Conservation (phyloP, 371 early-diverging fungal genomes). For the Syncephalastrum racemosum region DNA sequence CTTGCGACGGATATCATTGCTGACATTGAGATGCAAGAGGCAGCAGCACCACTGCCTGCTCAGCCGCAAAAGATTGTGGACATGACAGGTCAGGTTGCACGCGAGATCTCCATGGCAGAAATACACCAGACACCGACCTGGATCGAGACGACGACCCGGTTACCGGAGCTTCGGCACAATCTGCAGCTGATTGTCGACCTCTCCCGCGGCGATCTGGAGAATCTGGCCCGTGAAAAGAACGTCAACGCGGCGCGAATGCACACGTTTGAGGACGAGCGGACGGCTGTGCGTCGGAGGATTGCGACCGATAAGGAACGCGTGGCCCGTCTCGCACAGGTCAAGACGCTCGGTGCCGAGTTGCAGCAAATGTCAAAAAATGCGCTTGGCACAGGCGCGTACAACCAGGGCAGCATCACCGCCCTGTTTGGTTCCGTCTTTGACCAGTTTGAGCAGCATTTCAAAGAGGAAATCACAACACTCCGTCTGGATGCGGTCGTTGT, state of each 20-base stretch:
- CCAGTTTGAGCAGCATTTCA: slow-evolving; percentile 25
- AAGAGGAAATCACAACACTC: slow-evolving; percentile 54
- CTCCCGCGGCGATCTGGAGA: slow-evolving; percentile 67
- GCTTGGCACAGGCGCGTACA: slow-evolving; percentile 37
- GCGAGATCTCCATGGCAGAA: slow-evolving; percentile 58
- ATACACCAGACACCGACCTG: slow-evolving; percentile 42
- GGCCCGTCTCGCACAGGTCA: slow-evolving; percentile 40
- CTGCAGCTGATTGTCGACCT: slow-evolving; percentile 71
- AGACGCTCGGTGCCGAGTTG: slow-evolving; percentile 52
- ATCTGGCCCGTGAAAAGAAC: slow-evolving; percentile 59
- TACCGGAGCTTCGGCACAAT: slow-evolving; percentile 83
- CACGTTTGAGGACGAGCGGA: slow-evolving; percentile 39
- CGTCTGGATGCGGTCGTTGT: slow-evolving; percentile 70
- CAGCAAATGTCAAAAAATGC: slow-evolving; percentile 44
- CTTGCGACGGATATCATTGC: slow-evolving; percentile 70
- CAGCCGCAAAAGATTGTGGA: slow-evolving; percentile 74
- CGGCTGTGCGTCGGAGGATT: slow-evolving; percentile 37
- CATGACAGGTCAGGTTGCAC: slow-evolving; percentile 74
- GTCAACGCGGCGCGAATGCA: slow-evolving; percentile 40
- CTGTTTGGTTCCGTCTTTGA: slow-evolving; percentile 60
- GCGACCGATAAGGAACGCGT: slow-evolving; percentile 24
- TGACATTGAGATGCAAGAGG: slow-evolving; percentile 22
- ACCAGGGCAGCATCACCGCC: slow-evolving; percentile 43
- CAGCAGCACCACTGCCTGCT: slow-evolving; percentile 20
- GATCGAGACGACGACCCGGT: slow-evolving; percentile 50